Evolutionary conservation across 2,329 filamentous ascomycete species (phyloP).

Genomic region (Aureobasidium musti): DNA sequence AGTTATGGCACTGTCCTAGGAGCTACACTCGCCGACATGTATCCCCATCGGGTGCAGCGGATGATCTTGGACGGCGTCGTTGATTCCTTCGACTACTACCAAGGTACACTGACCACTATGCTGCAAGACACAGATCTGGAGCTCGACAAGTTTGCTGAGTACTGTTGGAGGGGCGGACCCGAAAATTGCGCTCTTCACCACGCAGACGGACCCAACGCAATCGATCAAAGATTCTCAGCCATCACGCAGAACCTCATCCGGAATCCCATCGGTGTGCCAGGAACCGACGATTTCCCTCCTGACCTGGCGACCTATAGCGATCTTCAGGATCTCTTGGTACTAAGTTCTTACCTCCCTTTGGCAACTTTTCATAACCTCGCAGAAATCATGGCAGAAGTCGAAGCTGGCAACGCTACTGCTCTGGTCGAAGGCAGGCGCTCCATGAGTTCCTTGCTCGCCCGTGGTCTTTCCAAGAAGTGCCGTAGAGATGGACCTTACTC

Average conservation of each 20-base stretch:
- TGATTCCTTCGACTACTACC: constrained; percentile 52
- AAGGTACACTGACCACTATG: constrained; percentile 52
- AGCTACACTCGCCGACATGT: constrained; percentile 51
- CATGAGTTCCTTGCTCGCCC: constrained; percentile 34
- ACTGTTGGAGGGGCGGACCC: constrained; percentile 55
- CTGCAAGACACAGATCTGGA: constrained; percentile 58
- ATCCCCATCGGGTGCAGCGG: constrained; percentile 47
- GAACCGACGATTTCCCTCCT: constrained; percentile 33
- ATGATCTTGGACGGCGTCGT: constrained; percentile 49
- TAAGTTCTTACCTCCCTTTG: too few species aligned
- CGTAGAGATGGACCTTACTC: constrained; percentile 39
- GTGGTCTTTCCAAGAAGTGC: constrained; percentile 34
- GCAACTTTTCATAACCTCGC: constrained; percentile 39
- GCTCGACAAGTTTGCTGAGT: constrained; percentile 55
- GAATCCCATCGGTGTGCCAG: constrained; percentile 52
- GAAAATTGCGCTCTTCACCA: constrained; percentile 49
- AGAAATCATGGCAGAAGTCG: constrained; percentile 39
- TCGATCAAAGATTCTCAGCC: constrained; percentile 41
- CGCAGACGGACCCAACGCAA: constrained; percentile 42
- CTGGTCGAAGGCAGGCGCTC: constrained; percentile 47
- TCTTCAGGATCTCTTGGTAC: constrained; percentile 38
- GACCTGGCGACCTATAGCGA: constrained; percentile 45
- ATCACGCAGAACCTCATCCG: constrained; percentile 46
- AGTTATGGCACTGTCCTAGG: constrained; percentile 53
- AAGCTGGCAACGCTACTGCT: constrained; percentile 36